Evolutionary conservation across 495 filamentous ascomycete species (phyloP).

Genomic region (Terfezia boudieri): DNA sequence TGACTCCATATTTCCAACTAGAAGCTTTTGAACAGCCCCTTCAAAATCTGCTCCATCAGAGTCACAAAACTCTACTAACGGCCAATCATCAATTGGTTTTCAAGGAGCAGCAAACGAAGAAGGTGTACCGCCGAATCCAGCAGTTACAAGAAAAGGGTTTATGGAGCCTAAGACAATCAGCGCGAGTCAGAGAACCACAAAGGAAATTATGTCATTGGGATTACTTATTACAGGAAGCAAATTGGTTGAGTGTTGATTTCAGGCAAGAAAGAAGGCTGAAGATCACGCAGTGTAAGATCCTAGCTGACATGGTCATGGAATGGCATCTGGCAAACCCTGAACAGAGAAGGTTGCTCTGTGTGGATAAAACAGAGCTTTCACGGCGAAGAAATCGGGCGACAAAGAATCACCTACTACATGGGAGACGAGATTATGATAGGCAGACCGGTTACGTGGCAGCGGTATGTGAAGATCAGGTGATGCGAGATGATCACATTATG

Average conservation of each 20-base stretch:
- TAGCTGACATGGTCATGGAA: conserved; percentile 10
- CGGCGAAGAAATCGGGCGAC: background rate
- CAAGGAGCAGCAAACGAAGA: conserved; percentile 60
- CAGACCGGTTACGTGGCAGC: background rate
- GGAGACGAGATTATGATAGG: background rate
- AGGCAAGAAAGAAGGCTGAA: conserved; percentile 89
- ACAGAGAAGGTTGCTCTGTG: conserved; percentile 6
- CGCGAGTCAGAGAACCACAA: conserved; percentile 53
- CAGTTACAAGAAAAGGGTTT: conserved; percentile 67
- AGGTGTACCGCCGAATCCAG: conserved; percentile 63
- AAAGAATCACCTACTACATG: background rate
- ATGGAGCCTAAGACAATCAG: conserved; percentile 76
- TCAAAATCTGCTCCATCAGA: conserved; percentile 1
- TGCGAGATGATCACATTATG: background rate
- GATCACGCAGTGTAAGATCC: conserved; percentile 39
- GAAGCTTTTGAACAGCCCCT: background rate
- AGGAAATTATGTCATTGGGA: conserved; percentile 61
- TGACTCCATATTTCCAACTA: background rate
- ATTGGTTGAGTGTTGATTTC: conserved; percentile 95
- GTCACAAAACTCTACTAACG: conserved; percentile 15
- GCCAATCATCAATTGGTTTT: conserved; percentile 12
- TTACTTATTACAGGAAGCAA: conserved; percentile 69
- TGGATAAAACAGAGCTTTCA: conserved; percentile 8
- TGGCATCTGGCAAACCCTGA: conserved; percentile 8
- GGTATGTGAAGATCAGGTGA: background rate